These are phyloP conservation scores for Neurospora crassa DNA, from an alignment of 2,329 filamentous ascomycete species.

Conservation along the genomic window DNA sequence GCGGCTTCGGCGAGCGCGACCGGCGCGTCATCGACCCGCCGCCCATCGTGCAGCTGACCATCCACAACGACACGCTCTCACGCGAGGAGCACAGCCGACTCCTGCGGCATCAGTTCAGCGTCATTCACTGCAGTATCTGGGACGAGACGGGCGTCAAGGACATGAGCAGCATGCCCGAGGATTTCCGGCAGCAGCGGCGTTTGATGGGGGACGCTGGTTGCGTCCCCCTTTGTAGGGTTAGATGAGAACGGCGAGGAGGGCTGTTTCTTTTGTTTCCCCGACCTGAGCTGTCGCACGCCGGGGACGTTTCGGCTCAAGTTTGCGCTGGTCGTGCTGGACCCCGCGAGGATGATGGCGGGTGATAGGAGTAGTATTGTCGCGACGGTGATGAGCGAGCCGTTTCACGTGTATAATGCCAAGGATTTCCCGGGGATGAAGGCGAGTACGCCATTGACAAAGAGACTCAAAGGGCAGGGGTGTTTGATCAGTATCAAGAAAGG, in stretches of 20 bases:
- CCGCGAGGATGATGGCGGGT: conserved; percentile 44
- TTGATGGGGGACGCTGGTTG: conserved; percentile 75
- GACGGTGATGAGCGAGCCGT: conserved; percentile 55
- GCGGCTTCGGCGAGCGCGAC: conserved; percentile 75
- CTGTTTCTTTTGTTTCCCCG: conserved; percentile 80
- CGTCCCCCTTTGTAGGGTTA: conserved; percentile 64
- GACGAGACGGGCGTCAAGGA: conserved; percentile 59
- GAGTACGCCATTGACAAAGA: conserved; percentile 63
- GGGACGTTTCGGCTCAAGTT: conserved; percentile 69
- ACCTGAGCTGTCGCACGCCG: conserved; percentile 69
- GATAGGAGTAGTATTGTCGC: conserved; percentile 40
- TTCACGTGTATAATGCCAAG: conserved; percentile 74
- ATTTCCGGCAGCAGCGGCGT: conserved; percentile 61
- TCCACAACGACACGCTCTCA: conserved; percentile 47
- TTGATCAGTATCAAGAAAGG: conserved; percentile 83
- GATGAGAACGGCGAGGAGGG: conserved; percentile 66
- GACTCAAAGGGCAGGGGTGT: conserved; percentile 68
- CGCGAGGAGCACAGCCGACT: conserved; percentile 41
- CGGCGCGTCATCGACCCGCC: conserved; percentile 75
- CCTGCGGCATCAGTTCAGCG: conserved; percentile 54
- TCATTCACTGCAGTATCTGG: conserved; percentile 70
- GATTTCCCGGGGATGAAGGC: conserved; percentile 80
- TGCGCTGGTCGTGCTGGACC: conserved; percentile 62
- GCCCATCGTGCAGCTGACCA: conserved; percentile 66
- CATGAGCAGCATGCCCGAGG: conserved; percentile 61